phyloP scores from a whole-genome alignment of 2,329 filamentous ascomycete genomes.

The Pseudopyricularia cyperi region DNA sequence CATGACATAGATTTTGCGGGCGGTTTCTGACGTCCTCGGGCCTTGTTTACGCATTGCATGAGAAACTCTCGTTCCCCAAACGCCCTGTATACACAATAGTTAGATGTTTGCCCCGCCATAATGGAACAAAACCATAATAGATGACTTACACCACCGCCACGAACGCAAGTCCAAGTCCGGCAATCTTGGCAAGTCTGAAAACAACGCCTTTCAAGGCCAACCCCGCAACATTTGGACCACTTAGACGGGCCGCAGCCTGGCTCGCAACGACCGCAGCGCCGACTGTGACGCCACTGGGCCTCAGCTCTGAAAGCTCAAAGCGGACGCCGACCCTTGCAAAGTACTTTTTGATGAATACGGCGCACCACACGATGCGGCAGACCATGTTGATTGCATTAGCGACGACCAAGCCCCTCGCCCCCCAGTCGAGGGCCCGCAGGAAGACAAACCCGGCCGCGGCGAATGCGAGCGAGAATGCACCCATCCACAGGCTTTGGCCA shows the following conservation, averaged over 20 bases:
- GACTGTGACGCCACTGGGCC: conserved; percentile 29
- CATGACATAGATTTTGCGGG: background rate
- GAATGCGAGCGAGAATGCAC: conserved; percentile 64
- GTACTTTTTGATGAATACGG: conserved; percentile 54
- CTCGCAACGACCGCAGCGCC: conserved; percentile 30
- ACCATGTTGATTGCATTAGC: conserved; percentile 88
- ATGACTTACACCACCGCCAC: conserved; percentile 45
- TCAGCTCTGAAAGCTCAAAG: conserved; percentile 26
- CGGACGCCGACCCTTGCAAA: conserved; percentile 33
- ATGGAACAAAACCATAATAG: background rate
- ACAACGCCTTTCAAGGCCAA: conserved; percentile 6
- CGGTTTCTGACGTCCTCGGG: conserved; percentile 16
- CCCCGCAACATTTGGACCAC: background rate
- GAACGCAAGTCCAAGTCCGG: conserved; percentile 36
- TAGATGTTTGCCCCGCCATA: background rate
- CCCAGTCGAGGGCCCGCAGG: conserved; percentile 54
- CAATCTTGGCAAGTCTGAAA: conserved; percentile 31
- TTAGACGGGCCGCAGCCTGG: conserved; percentile 14
- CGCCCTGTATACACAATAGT: conserved; percentile 22
- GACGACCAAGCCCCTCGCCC: conserved; percentile 68
- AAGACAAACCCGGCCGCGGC: conserved; percentile 62
- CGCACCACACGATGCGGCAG: conserved; percentile 72
- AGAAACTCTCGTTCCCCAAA: conserved; percentile 42
- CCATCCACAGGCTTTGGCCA: conserved; percentile 73
- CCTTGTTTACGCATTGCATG: conserved; percentile 31